Percentiles rank a stretch among this genome's conserved stretches.
Conservation (phyloP, 805 yeast species). For the Pichia pseudocactophila region DNA sequence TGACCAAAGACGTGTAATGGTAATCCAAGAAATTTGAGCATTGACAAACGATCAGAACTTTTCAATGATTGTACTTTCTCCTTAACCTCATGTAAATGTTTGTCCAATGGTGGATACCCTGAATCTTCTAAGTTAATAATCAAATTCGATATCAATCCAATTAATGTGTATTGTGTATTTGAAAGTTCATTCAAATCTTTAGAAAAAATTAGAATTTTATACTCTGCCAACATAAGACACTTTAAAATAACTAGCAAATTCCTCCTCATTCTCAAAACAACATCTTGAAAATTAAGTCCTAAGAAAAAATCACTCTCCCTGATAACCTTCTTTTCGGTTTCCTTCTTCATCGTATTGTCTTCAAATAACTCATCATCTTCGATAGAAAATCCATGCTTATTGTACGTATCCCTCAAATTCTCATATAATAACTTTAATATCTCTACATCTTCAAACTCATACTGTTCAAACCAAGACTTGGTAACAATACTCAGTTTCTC, state of each 20-base stretch:
- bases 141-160: conserved; percentile 76
- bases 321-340: conserved; percentile 19
- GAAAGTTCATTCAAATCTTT: conserved; percentile 74
- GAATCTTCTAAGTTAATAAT: conserved; percentile 63
- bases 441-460: conserved; percentile 59
- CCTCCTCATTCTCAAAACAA: conserved; percentile 49
- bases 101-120: conserved; percentile 64
- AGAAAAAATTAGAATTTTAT: conserved; percentile 65
- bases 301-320: conserved; percentile 56
- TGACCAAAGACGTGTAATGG: conserved; percentile 81
- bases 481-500: conserved; percentile 89
- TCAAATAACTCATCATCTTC: conserved; percentile 28
- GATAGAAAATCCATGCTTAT: conserved; percentile 19
- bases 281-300: conserved; percentile 63
- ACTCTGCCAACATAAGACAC: conserved; percentile 61
- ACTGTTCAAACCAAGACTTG: conserved; percentile 74
- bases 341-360: not conserved
- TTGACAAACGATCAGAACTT: conserved; percentile 69
- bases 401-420: conserved; percentile 44
- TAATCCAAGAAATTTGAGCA: conserved; percentile 73
- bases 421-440: conserved; percentile 64
- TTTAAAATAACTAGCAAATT: conserved; percentile 63
- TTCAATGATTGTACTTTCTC: conserved; percentile 56
- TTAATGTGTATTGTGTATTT: conserved; percentile 71
- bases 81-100: conserved; percentile 38